A percentile compares a stretch with the other conserved stretches of the same genome.
Evolutionary conservation across 164 flowering plant genomes (phyloP).

Genomic region (Tetrastigma voinierianum): DNA sequence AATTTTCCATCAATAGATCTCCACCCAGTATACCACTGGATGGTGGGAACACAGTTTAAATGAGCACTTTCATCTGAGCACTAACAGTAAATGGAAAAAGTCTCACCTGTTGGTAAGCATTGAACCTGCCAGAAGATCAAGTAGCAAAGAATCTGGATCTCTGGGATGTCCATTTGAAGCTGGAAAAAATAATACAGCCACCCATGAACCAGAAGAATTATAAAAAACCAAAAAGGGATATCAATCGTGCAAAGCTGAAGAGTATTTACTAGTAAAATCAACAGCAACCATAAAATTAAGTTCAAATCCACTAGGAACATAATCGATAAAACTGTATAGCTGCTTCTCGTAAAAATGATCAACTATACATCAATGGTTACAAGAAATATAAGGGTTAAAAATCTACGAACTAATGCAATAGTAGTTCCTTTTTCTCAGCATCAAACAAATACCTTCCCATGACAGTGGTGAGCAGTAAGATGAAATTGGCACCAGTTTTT

Average conservation of each 20-base stretch:
- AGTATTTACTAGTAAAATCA: conserved; percentile 80
- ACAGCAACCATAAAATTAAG: conserved; percentile 94
- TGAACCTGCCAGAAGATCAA: conserved; percentile 72
- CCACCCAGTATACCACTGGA: neutral
- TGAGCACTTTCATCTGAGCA: neutral
- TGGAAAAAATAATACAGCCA: conserved; percentile 17
- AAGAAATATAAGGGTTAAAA: neutral
- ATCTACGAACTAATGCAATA: neutral
- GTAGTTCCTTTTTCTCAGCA: neutral
- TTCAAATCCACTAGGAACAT: conserved; percentile 87
- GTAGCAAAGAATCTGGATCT: conserved; percentile 65
- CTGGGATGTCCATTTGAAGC: conserved; percentile 93
- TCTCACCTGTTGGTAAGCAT: conserved; percentile 88
- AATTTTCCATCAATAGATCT: neutral
- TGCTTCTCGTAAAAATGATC: conserved; percentile 60
- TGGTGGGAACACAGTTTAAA: neutral
- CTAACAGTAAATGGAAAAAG: neutral
- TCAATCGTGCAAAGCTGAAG: neutral
- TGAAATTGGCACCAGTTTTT: conserved; percentile 53
- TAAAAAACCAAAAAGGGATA: neutral
- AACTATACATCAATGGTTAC: conserved; percentile 33
- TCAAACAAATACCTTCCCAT: conserved; percentile 48
- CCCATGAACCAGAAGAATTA: neutral
- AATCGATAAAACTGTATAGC: conserved; percentile 78
- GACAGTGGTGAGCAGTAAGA: conserved; percentile 24